Percentiles rank a stretch among this genome's conserved stretches.
Conservation (phyloP, 768 basidiomycete species). For the Pleurotus djamor region DNA sequence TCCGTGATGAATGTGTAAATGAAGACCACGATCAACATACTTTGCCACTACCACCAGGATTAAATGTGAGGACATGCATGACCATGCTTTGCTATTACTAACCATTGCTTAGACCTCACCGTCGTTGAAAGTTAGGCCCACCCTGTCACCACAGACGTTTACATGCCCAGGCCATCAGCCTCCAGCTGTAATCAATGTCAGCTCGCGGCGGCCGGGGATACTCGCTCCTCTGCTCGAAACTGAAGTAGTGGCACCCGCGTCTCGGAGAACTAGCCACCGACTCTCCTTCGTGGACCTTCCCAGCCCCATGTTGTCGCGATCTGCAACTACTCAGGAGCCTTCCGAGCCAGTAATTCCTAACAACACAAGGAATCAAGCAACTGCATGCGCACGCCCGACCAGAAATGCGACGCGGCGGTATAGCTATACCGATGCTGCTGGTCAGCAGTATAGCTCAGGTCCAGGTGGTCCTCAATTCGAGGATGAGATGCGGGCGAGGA, state of each 20-base stretch:
- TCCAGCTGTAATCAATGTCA: not conserved
- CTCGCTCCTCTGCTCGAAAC: not conserved
- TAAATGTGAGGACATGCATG: constrained; percentile 14
- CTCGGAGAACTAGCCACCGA: not conserved
- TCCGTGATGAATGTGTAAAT: too few relatives aligned
- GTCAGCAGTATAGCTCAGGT: not conserved
- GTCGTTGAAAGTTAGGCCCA: not conserved
- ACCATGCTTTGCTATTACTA: not conserved
- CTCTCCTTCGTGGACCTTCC: not conserved
- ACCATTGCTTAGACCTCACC: not conserved
- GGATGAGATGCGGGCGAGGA: not conserved
- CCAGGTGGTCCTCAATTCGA: too few relatives aligned
- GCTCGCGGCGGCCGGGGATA: not conserved
- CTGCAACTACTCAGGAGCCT: too few relatives aligned
- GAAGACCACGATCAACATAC: not conserved
- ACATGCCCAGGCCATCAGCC: not conserved
- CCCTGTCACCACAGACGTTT: not conserved
- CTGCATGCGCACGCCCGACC: not conserved
- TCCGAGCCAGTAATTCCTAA: too few relatives aligned
- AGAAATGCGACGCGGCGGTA: not conserved
- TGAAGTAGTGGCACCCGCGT: not conserved
- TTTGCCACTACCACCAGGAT: constrained; percentile 22
- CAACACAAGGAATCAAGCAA: too few relatives aligned
- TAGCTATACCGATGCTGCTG: not conserved
- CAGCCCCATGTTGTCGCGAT: too few relatives aligned